Conservation (phyloP, 2,329 filamentous ascomycete genomes). For the Biscogniauxia marginata region DNA sequence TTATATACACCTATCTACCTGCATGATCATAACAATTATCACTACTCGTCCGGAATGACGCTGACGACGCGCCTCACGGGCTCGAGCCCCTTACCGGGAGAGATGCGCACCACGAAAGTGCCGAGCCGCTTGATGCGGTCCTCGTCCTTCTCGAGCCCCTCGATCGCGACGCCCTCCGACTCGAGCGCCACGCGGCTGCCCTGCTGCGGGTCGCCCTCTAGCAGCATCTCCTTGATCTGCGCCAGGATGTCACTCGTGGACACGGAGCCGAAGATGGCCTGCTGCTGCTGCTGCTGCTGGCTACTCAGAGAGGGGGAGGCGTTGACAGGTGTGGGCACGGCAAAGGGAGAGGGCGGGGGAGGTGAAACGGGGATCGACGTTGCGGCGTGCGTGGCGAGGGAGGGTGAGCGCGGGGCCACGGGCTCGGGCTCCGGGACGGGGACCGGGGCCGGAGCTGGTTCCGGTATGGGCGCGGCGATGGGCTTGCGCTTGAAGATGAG, state of each 20-base stretch:
- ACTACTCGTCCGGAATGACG: constrained; percentile 32
- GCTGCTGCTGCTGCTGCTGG: too few relatives aligned
- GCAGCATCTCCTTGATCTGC: constrained; percentile 35
- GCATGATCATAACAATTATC: too few relatives aligned
- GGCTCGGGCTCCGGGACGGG: constrained; percentile 14
- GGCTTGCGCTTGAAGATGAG: constrained; percentile 40
- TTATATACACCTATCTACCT: too few relatives aligned
- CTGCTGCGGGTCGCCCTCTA: constrained; percentile 26
- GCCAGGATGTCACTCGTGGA: constrained; percentile 37
- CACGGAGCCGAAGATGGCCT: constrained; percentile 44
- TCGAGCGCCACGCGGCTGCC: constrained; percentile 37
- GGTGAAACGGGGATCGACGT: constrained; percentile 15
- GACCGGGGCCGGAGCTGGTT: too few relatives aligned
- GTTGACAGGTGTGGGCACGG: constrained; percentile 9
- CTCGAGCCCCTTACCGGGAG: constrained; percentile 26
- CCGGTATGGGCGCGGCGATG: constrained; percentile 29
- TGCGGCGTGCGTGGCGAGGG: constrained; percentile 26
- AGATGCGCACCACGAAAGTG: constrained; percentile 40
- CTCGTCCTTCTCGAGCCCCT: constrained; percentile 31
- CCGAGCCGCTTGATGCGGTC: constrained; percentile 43
- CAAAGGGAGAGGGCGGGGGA: constrained; percentile 10
- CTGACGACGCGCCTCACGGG: constrained; percentile 35
- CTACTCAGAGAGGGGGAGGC: too few relatives aligned
- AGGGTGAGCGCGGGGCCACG: constrained; percentile 25
- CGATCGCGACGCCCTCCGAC: constrained; percentile 34